Percentiles rank a stretch among this genome's conserved stretches.
These are phyloP conservation scores for Paragyromitra xinjiangensis DNA, from an alignment of 495 filamentous ascomycete species.

Conservation along the genomic window DNA sequence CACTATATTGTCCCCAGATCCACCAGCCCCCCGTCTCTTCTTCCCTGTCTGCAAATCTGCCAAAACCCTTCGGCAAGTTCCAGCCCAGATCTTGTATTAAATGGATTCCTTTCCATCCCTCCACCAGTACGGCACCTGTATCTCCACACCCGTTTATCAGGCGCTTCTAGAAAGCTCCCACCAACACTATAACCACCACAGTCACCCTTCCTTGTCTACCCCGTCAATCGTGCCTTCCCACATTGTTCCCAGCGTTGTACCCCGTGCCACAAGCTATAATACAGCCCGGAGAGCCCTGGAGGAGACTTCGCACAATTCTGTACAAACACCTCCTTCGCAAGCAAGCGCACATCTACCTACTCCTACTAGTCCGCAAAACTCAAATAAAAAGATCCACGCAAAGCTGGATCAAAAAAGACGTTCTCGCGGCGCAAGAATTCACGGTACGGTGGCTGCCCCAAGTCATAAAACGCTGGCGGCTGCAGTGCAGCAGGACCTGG, in stretches of 20 bases:
- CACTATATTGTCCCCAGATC: slow-evolving; percentile 22
- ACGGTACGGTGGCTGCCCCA: slow-evolving; percentile 38
- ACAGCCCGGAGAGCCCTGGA: slow-evolving; percentile 41
- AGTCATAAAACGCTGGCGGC: slow-evolving; percentile 38
- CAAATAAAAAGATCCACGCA: slow-evolving; percentile 39
- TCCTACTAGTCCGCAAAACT: slow-evolving; percentile 4
- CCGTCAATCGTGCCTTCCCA: slow-evolving; percentile 45
- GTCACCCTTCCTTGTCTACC: slow-evolving; percentile 27
- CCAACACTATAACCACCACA: slow-evolving; percentile 32
- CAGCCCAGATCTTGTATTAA: slow-evolving; percentile 44
- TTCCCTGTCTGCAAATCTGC: slow-evolving; percentile 40
- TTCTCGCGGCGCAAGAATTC: slow-evolving; percentile 37
- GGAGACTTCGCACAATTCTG: slow-evolving; percentile 45
- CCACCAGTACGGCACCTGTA: slow-evolving; percentile 45
- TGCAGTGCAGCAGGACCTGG: slow-evolving; percentile 48
- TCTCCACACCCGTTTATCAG: slow-evolving; percentile 41
- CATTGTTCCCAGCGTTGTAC: slow-evolving; percentile 10
- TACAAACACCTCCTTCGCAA: slow-evolving; percentile 37
- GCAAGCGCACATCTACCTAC: slow-evolving; percentile 6
- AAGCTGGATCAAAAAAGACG: slow-evolving; percentile 52
- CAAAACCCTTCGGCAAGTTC: slow-evolving; percentile 30
- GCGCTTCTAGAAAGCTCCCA: slow-evolving; percentile 38
- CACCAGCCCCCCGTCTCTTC: slow-evolving; percentile 5
- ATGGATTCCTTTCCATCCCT: slow-evolving; percentile 48
- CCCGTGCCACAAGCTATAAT: slow-evolving; percentile 35